Conservation (phyloP, 257 asterid species). For the Anisodus tanguticus region DNA sequence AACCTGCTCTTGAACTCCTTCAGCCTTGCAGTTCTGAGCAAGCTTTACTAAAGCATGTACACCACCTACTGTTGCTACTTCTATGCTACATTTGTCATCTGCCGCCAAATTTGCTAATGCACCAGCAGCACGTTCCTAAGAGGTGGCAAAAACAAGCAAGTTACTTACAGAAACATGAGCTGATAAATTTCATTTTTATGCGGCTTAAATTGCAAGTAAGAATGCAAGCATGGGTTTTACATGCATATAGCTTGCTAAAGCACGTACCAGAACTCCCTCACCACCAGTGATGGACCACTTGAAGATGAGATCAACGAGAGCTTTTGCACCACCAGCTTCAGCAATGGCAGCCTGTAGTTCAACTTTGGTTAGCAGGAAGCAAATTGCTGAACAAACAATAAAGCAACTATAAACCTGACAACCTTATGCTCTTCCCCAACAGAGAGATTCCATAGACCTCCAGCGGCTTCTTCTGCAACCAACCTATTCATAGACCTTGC, state of each 20-base stretch:
- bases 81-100: conserved; percentile 90
- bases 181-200: neutral
- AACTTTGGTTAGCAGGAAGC: conserved; percentile 27
- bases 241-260: conserved; percentile 26
- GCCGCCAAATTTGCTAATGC: conserved; percentile 94
- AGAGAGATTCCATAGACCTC: conserved; percentile 92
- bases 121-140: conserved; percentile 93
- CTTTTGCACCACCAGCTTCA: conserved; percentile 82
- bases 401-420: conserved; percentile 19
- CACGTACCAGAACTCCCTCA: conserved; percentile 80
- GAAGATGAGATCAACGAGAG: conserved; percentile 77
- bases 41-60: conserved; percentile 74
- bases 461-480: conserved; percentile 92
- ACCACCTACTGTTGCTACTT: conserved; percentile 77
- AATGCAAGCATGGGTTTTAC: neutral
- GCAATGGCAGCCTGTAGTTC: conserved; percentile 74
- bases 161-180: conserved; percentile 18
- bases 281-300: conserved; percentile 76
- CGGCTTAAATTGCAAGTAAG: neutral
- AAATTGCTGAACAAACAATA: conserved; percentile 25
- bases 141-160: conserved; percentile 24
- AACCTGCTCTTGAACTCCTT: conserved; percentile 96
- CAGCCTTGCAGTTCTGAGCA: conserved; percentile 72
- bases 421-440: conserved; percentile 93
- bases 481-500: conserved; percentile 75